phyloP scores from a whole-genome alignment of 495 filamentous ascomycete species.

The Durotheca rogersii region DNA sequence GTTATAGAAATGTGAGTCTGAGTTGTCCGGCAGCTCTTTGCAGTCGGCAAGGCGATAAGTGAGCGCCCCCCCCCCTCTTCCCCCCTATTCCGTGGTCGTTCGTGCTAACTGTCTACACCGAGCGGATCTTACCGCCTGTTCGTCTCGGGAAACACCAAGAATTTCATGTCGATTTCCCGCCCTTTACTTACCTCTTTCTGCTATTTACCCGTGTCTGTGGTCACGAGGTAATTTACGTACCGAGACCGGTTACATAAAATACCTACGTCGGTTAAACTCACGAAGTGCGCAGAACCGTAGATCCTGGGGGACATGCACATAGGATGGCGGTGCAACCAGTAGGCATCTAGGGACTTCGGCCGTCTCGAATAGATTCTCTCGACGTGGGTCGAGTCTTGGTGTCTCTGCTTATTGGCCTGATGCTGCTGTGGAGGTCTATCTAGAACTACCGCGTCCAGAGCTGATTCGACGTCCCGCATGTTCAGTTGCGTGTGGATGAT shows the following conservation, averaged over 20 bases:
- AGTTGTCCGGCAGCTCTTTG: too few species aligned
- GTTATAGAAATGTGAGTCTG: too few species aligned
- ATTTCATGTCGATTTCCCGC: background rate
- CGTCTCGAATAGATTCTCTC: conserved; percentile 24
- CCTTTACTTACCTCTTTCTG: conserved; percentile 13
- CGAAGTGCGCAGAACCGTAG: conserved; percentile 21
- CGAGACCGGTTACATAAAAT: conserved; percentile 12
- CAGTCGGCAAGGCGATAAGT: too few species aligned
- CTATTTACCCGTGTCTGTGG: conserved; percentile 24
- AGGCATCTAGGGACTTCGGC: conserved; percentile 18
- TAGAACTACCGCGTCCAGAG: conserved; percentile 19
- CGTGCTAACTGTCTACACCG: background rate
- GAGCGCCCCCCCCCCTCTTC: background rate
- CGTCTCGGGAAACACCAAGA: conserved; percentile 2
- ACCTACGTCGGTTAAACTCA: conserved; percentile 29
- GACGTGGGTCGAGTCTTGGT: conserved; percentile 2
- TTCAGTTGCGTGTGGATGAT: background rate
- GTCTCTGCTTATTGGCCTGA: conserved; percentile 15
- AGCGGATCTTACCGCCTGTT: background rate
- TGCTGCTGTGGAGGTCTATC: conserved; percentile 17
- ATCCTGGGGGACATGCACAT: conserved; percentile 25
- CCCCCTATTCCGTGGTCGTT: background rate
- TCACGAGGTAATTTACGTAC: conserved; percentile 5
- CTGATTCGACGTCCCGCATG: conserved; percentile 20
- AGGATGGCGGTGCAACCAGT: conserved; percentile 7